Evolutionary conservation across 2,329 filamentous ascomycete genomes (phyloP).

Genomic region (Cordyceps farinosa): DNA sequence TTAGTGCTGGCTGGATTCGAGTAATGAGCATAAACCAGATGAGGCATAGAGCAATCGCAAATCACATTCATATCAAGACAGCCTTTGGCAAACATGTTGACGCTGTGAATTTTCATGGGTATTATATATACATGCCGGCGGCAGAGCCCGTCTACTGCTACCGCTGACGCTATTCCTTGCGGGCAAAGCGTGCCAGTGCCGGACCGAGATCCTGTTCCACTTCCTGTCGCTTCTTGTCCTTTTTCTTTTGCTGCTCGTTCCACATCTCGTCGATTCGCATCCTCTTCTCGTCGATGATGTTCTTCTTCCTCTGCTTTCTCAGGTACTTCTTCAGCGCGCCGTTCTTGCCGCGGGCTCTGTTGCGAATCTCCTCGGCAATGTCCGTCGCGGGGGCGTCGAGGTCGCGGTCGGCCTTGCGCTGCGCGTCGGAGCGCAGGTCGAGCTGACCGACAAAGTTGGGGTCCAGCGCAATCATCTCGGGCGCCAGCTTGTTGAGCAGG

Average conservation of each 20-base stretch:
- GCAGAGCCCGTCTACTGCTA: constrained; percentile 13
- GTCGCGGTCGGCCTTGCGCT: constrained; percentile 73
- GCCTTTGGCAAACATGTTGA: not conserved
- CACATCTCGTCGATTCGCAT: constrained; percentile 80
- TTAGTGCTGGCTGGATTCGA: not conserved
- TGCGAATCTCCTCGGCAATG: constrained; percentile 61
- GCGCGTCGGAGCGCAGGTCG: constrained; percentile 74
- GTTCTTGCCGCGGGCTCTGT: constrained; percentile 84
- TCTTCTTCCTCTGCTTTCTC: constrained; percentile 86
- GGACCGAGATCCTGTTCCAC: constrained; percentile 75
- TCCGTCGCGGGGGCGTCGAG: constrained; percentile 65
- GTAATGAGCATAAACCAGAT: not conserved
- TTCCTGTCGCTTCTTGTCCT: constrained; percentile 59
- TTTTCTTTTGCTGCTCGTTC: constrained; percentile 66
- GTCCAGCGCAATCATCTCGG: constrained; percentile 95
- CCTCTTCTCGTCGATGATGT: constrained; percentile 94
- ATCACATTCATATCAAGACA: not conserved
- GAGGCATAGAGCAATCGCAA: not conserved
- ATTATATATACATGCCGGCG: constrained; percentile 20
- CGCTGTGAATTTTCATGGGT: constrained; percentile 19
- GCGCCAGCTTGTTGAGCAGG: constrained; percentile 89
- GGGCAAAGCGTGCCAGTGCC: constrained; percentile 79
- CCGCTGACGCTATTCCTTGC: constrained; percentile 50
- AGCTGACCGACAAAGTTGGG: constrained; percentile 88
- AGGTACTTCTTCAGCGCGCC: constrained; percentile 83